Percentiles rank a stretch among this genome's conserved stretches.
These are phyloP conservation scores for Gaeumannomyces tritici DNA, from an alignment of 2,329 filamentous ascomycete genomes.

Conservation along the genomic window DNA sequence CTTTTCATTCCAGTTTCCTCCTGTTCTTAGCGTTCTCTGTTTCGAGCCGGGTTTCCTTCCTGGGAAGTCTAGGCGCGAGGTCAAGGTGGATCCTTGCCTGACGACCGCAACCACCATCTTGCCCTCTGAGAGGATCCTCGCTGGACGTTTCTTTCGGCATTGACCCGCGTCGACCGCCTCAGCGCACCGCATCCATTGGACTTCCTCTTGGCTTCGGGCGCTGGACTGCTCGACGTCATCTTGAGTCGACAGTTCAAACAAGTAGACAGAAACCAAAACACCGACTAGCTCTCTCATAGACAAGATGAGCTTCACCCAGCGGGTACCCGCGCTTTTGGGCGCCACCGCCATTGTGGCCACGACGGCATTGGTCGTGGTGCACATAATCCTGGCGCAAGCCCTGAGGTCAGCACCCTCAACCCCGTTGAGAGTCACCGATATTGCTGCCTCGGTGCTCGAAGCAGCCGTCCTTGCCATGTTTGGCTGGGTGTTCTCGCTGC, in stretches of 20 bases:
- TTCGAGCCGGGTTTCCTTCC: too few relatives aligned
- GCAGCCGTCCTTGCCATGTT: slow-evolving; percentile 24
- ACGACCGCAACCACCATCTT: neutral
- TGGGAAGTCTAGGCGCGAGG: neutral
- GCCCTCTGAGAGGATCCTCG: slow-evolving; percentile 4
- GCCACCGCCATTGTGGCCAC: slow-evolving; percentile 26
- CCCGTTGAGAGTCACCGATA: slow-evolving; percentile 23
- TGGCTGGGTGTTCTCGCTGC: slow-evolving; percentile 19
- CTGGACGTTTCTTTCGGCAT: neutral
- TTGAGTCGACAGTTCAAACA: neutral
- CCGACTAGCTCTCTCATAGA: slow-evolving; percentile 1
- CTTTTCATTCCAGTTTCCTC: too few relatives aligned
- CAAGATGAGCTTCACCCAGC: slow-evolving; percentile 23
- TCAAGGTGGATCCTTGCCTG: slow-evolving; percentile 1
- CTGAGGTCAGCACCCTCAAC: slow-evolving; percentile 16
- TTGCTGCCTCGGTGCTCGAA: slow-evolving; percentile 28
- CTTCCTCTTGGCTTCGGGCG: slow-evolving; percentile 2
- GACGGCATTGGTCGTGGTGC: slow-evolving; percentile 26
- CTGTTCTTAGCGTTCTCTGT: too few relatives aligned
- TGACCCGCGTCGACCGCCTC: too few relatives aligned
- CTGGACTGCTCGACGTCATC: neutral
- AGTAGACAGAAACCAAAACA: neutral
- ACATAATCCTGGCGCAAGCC: slow-evolving; percentile 28
- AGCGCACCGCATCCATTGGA: too few relatives aligned
- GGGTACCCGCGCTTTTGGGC: slow-evolving; percentile 26